Base-by-base conservation (phyloP, 78 protist genomes). In the Dictyostelium firmibasis region DNA sequence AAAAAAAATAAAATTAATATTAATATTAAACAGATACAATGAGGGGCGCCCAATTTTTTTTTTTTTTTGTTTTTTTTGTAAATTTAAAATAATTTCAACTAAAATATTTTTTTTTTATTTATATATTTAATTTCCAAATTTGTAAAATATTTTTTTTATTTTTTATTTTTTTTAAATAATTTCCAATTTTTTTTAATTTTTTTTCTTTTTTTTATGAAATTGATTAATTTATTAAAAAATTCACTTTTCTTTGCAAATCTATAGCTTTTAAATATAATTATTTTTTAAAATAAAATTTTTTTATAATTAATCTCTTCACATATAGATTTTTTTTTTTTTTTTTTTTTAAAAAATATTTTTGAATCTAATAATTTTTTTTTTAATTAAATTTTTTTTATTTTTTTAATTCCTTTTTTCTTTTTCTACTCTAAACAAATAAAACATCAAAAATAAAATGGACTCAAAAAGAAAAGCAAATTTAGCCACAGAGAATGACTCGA, bases 381-480 rank as follows among this genome's bases (percentile, higher is more conserved):
- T 35, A 2, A 2, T 2, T 14, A 33, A 29, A 10, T 1, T 33
- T 35, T 33, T 72, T 72, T 33, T 72, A 16, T 16, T 72, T 72
- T 35, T 72, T 4, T 72, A 33, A 2, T 27, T 38, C 43, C 43
- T 18, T 33, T 72, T 72, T 35, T 27, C 44, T 35, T 33, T 35
- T 23, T 70, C 2, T 31, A 3, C 4, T 6, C 3, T 5, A 70
- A 31, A 31, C 78, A 2, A 33, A 35, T 2, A 5, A 72, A 72
- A 72, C 4, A 38, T 35, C n/a, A 18, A 69, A n/a, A 25, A 3
- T 6, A 44, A 44, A 81, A 83, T 79, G 67, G 81, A 89, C 16
- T 41, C 70, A 5, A 89, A 89, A 43, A 89, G 76, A 89, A 78
- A 89, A 81, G 77, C 35, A n/a, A 16, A 81, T 8, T 36, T 47